Evolutionary conservation across 1,284 basidiomycete genomes (phyloP).

Genomic region (Cutaneotrichosporon cavernicola): DNA sequence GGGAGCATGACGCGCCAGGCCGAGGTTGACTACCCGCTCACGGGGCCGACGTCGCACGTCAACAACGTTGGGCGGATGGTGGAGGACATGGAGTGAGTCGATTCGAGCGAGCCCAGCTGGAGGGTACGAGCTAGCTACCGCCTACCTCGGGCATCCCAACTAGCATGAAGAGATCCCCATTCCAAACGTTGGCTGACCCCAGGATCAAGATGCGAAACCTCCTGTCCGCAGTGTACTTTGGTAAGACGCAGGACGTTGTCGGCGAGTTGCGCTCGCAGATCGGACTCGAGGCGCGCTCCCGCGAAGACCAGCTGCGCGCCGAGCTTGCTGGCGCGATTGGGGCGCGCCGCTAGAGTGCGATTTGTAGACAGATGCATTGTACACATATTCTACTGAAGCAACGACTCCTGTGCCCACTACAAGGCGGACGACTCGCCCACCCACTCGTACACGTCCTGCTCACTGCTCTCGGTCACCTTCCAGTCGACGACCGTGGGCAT

Average conservation of each 20-base stretch:
- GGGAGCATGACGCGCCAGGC: slow-evolving; percentile 96
- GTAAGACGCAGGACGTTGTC: slow-evolving; percentile 93
- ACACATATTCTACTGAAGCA: slow-evolving; percentile 10
- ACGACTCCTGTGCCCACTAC: not conserved
- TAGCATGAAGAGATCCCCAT: no score
- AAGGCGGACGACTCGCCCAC: slow-evolving; percentile 9
- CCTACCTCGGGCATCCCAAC: no score
- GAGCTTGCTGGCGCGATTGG: slow-evolving; percentile 72
- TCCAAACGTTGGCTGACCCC: slow-evolving; percentile 14
- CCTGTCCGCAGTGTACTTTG: slow-evolving; percentile 96
- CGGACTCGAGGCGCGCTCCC: slow-evolving; percentile 76
- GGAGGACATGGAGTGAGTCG: slow-evolving; percentile 83
- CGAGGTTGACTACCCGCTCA: slow-evolving; percentile 80
- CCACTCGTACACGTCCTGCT: slow-evolving; percentile 40
- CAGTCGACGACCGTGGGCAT: slow-evolving; percentile 32
- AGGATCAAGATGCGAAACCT: slow-evolving; percentile 92
- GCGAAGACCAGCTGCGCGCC: slow-evolving; percentile 82
- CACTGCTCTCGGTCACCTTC: slow-evolving; percentile 26
- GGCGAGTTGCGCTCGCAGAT: slow-evolving; percentile 84
- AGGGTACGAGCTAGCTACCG: no score
- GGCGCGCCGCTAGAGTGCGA: slow-evolving; percentile 33
- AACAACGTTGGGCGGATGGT: slow-evolving; percentile 90
- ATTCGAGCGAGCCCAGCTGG: not conserved
- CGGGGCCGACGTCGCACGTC: slow-evolving; percentile 77
- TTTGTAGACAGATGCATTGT: slow-evolving; percentile 25